Conservation (phyloP, 768 basidiomycete genomes). For the Hirschioporus abietinus region DNA sequence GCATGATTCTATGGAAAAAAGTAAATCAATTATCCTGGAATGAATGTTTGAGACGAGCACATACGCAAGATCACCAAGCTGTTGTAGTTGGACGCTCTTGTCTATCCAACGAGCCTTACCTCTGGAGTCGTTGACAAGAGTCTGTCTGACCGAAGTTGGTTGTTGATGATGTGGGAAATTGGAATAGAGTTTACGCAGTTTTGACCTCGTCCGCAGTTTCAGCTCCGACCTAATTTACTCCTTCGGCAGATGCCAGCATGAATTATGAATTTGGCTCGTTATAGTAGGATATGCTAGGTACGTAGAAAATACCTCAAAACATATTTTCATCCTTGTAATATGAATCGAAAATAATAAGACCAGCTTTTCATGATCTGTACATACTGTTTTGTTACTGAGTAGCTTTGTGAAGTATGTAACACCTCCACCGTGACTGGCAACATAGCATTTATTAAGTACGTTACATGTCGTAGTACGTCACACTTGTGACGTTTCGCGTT, state of each 20-base stretch:
- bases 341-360: too few species aligned
- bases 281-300: too few species aligned
- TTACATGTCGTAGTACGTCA: background rate
- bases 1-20: slow-evolving; percentile 50
- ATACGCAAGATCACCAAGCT: background rate
- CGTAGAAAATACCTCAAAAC: too few species aligned
- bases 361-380: too few species aligned
- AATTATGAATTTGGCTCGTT: too few species aligned
- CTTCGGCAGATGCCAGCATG: background rate
- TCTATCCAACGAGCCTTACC: slow-evolving; percentile 85
- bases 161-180: background rate
- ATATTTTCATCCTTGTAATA: too few species aligned
- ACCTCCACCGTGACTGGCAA: too few species aligned
- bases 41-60: background rate
- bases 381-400: too few species aligned
- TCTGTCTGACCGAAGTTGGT: background rate
- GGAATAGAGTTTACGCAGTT: background rate
- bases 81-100: slow-evolving; percentile 52
- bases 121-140: slow-evolving; percentile 92
- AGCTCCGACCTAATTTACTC: background rate
- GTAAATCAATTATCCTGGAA: slow-evolving; percentile 3
- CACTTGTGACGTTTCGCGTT: background rate
- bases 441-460: background rate
- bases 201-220: background rate
- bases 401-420: too few species aligned